Conservation (phyloP, 306 rosid genomes). For the Calophaca sinica region DNA sequence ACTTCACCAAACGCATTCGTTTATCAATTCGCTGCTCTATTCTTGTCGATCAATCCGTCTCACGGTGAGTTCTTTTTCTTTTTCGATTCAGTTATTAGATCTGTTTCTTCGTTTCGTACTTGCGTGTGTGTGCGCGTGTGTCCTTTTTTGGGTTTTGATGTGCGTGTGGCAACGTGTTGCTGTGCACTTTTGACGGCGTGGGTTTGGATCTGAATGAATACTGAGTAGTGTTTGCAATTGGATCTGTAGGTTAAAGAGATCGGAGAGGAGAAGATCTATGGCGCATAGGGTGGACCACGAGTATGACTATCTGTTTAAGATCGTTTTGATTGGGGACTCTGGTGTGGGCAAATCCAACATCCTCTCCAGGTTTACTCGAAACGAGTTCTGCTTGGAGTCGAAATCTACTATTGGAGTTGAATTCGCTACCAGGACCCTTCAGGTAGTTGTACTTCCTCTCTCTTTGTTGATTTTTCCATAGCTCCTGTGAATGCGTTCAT, state of each 20-base stretch:
- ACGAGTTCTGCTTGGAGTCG: slow-evolving; percentile 97
- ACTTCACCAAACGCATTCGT: slow-evolving; percentile 9
- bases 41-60: slow-evolving; percentile 52
- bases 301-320: slow-evolving; percentile 95
- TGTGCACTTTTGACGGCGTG: background rate
- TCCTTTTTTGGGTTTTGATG: background rate
- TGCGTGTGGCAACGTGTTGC: background rate
- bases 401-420: slow-evolving; percentile 98
- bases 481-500: background rate
- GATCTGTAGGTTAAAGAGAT: slow-evolving; percentile 60
- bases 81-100: slow-evolving; percentile 35
- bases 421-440: slow-evolving; percentile 96
- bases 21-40: slow-evolving; percentile 5
- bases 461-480: background rate
- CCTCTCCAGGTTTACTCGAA: slow-evolving; percentile 94
- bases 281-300: slow-evolving; percentile 96
- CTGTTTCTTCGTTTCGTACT: slow-evolving; percentile 24
- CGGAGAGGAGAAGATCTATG: slow-evolving; percentile 68
- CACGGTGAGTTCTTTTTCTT: slow-evolving; percentile 52
- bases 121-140: background rate
- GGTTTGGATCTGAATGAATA: slow-evolving; percentile 49
- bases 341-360: slow-evolving; percentile 98
- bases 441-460: slow-evolving; percentile 54
- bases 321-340: slow-evolving; percentile 97
- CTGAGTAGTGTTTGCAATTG: slow-evolving; percentile 26